A percentile compares a stretch with the other conserved stretches of the same genome.
These are phyloP conservation scores for Clausena lansium DNA, from an alignment of 345 rosid genomes.

Conservation along the genomic window DNA sequence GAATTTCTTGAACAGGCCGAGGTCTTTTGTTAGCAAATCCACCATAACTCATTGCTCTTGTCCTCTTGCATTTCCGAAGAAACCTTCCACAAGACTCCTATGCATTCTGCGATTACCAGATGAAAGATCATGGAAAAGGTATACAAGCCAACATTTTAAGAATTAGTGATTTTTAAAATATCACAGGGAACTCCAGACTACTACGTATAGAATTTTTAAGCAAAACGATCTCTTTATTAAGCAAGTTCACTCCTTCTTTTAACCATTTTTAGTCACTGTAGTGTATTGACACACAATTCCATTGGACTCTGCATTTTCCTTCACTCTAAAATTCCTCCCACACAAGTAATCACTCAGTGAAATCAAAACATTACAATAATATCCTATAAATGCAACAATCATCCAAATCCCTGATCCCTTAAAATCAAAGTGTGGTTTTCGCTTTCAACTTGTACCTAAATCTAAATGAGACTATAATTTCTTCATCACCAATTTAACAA, in stretches of 20 bases:
- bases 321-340: too few species aligned
- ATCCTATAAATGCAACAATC: too few species aligned
- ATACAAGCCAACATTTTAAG: neutral
- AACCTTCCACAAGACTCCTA: slow-evolving; percentile 35
- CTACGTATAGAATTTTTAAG: neutral
- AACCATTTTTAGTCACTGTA: neutral
- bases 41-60: too few species aligned
- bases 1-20: too few species aligned
- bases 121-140: neutral
- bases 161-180: too few species aligned
- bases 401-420: neutral
- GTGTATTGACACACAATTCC: neutral
- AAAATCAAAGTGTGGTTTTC: neutral
- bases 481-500: neutral
- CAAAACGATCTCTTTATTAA: too few species aligned
- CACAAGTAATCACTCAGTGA: neutral
- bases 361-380: neutral
- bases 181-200: neutral
- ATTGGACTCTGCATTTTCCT: neutral
- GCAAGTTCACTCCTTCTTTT: neutral
- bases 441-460: neutral
- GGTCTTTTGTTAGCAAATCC: too few species aligned
- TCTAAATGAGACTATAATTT: neutral
- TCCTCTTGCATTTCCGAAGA: slow-evolving; percentile 49
- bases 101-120: slow-evolving; percentile 41